phyloP scores from a whole-genome alignment of 768 basidiomycete species.

The Cystofilobasidium bisporidii region DNA sequence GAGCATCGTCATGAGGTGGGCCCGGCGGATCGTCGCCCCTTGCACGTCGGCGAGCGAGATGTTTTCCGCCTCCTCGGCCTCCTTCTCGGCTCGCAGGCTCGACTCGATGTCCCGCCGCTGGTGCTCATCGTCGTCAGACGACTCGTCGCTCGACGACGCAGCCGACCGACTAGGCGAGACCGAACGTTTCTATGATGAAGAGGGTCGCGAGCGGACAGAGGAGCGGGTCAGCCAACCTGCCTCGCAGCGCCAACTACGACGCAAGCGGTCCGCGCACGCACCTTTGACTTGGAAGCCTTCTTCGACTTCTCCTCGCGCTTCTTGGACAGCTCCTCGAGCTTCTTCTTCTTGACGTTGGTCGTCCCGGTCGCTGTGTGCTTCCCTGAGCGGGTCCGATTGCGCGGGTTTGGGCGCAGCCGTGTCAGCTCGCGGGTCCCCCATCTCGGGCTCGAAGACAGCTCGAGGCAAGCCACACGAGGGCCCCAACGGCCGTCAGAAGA shows the following conservation, averaged over 20 bases:
- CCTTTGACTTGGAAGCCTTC: conserved; percentile 53
- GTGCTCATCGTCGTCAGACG: conserved; percentile 61
- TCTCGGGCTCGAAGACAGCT: no score
- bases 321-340: conserved; percentile 75
- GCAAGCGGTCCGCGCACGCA: conserved; percentile 40
- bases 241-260: conserved; percentile 9
- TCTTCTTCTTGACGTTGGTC: conserved; percentile 68
- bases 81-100: conserved; percentile 47
- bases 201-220: not conserved
- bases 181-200: not conserved
- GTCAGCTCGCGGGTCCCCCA: not conserved
- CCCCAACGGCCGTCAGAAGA: no score
- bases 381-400: no score
- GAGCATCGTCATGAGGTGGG: conserved; percentile 52
- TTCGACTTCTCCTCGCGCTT: conserved; percentile 81
- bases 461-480: not conserved
- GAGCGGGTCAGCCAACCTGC: not conserved
- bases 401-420: no score
- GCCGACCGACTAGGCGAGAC: conserved; percentile 35
- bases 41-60: conserved; percentile 53
- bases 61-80: conserved; percentile 47
- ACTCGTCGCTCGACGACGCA: conserved; percentile 74
- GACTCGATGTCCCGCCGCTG: not conserved
- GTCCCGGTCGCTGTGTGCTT: conserved; percentile 63
- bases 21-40: conserved; percentile 56